A percentile compares a stretch with the other conserved stretches of the same genome.
phyloP scores from a whole-genome alignment of 257 asterid species.

The Cruciata laevipes region DNA sequence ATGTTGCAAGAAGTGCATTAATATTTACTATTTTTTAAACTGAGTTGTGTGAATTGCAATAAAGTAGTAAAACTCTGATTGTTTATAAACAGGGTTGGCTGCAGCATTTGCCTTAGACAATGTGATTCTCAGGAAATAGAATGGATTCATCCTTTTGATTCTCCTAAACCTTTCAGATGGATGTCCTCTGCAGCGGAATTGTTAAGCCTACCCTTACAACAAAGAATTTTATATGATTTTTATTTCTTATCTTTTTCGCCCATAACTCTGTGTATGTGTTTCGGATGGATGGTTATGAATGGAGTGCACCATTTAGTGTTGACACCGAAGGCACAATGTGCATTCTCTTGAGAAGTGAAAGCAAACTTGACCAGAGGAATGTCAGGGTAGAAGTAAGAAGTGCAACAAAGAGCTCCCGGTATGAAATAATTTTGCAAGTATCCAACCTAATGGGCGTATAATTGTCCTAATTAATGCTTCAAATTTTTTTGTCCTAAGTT shows the following conservation, averaged over 20 bases:
- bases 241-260: neutral
- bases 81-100: constrained; percentile 76
- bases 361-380: constrained; percentile 34
- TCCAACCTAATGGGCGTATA: neutral
- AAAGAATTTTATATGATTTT: neutral
- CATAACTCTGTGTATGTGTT: constrained; percentile 12
- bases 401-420: constrained; percentile 68
- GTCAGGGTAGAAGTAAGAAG: constrained; percentile 80
- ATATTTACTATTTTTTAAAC: neutral
- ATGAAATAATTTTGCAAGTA: constrained; percentile 18
- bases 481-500: no score
- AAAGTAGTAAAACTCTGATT: constrained; percentile 1
- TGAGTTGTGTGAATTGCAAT: neutral
- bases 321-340: constrained; percentile 73
- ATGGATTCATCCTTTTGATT: constrained; percentile 80
- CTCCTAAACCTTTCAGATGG: constrained; percentile 83
- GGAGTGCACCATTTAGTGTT: constrained; percentile 81
- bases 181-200: constrained; percentile 63
- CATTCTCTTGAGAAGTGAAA: constrained; percentile 61
- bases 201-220: constrained; percentile 10
- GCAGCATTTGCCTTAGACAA: constrained; percentile 66
- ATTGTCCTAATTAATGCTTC: neutral
- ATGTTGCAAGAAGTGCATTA: neutral
- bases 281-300: constrained; percentile 74
- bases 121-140: constrained; percentile 59